phyloP scores from a whole-genome alignment of 2,329 filamentous ascomycete genomes.

The Neodidymelliopsis sp. region DNA sequence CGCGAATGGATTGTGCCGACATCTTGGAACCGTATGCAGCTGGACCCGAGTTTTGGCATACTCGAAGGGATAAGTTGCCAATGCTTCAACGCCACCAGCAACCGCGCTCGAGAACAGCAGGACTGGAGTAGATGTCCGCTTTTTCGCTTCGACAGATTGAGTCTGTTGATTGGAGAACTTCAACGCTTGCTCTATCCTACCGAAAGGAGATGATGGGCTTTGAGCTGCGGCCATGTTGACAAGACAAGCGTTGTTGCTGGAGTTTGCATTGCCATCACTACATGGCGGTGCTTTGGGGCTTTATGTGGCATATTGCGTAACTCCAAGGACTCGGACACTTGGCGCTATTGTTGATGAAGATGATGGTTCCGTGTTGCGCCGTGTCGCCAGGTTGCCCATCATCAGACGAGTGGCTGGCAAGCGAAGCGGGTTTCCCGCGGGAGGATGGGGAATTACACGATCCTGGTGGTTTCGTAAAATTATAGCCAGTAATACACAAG shows the following conservation, averaged over 20 bases:
- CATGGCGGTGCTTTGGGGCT: background rate
- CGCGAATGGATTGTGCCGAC: slow-evolving; percentile 30
- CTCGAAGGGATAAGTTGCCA: slow-evolving; percentile 53
- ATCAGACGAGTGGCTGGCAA: too few species aligned
- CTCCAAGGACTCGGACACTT: background rate
- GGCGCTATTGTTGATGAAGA: background rate
- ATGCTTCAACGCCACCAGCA: slow-evolving; percentile 62
- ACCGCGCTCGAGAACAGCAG: slow-evolving; percentile 60
- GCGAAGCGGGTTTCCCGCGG: background rate
- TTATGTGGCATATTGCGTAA: background rate
- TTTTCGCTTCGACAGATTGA: background rate
- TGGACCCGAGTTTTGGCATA: slow-evolving; percentile 46
- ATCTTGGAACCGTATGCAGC: slow-evolving; percentile 21
- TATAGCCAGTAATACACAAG: too few species aligned
- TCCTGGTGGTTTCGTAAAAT: too few species aligned
- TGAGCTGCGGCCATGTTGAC: slow-evolving; percentile 4
- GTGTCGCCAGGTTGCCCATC: too few species aligned
- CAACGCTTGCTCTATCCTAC: background rate
- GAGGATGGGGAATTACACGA: too few species aligned
- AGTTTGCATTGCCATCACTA: background rate
- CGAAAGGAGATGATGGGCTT: background rate
- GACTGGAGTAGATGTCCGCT: slow-evolving; percentile 15
- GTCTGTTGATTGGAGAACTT: background rate
- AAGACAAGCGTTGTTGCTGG: background rate
- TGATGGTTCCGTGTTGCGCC: background rate